Evolutionary conservation across 805 yeast genomes (phyloP).

Genomic region (Geotrichum ghanense): DNA sequence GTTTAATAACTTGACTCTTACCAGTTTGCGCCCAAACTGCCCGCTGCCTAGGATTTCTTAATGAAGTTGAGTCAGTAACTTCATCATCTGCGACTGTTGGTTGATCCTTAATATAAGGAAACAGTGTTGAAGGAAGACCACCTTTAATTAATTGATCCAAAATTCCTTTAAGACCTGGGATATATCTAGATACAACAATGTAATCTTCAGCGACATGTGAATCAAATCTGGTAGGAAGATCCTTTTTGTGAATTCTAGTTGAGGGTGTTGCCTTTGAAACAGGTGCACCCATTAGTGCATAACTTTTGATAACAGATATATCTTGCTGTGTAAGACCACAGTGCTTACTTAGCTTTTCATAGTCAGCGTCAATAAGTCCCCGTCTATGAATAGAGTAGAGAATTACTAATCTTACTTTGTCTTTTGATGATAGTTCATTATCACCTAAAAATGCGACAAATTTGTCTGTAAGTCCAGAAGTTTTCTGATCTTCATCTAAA

Average conservation of each 20-base stretch:
- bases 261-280: slow-evolving; percentile 34
- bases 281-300: slow-evolving; percentile 47
- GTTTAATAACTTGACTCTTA: slow-evolving; percentile 34
- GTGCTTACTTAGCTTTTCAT: slow-evolving; percentile 54
- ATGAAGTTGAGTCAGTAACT: slow-evolving; percentile 33
- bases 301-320: slow-evolving; percentile 44
- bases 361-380: slow-evolving; percentile 62
- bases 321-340: slow-evolving; percentile 30
- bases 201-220: slow-evolving; percentile 21
- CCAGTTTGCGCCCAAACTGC: slow-evolving; percentile 63
- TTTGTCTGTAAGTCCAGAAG: slow-evolving; percentile 45
- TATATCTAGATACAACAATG: slow-evolving; percentile 41
- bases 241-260: slow-evolving; percentile 14
- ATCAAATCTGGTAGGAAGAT: slow-evolving; percentile 10
- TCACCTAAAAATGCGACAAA: slow-evolving; percentile 41
- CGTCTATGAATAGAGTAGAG: slow-evolving; percentile 73
- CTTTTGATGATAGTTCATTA: slow-evolving; percentile 39
- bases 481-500: slow-evolving; percentile 48
- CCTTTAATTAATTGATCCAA: slow-evolving; percentile 37
- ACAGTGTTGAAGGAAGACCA: slow-evolving; percentile 43
- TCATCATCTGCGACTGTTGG: slow-evolving; percentile 35
- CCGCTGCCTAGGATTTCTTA: slow-evolving; percentile 59
- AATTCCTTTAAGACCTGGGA: slow-evolving; percentile 56
- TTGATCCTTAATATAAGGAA: slow-evolving; percentile 68
- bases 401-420: slow-evolving; percentile 63